phyloP scores from a whole-genome alignment of 2,329 filamentous ascomycete species.

The Apiospora phragmitis region DNA sequence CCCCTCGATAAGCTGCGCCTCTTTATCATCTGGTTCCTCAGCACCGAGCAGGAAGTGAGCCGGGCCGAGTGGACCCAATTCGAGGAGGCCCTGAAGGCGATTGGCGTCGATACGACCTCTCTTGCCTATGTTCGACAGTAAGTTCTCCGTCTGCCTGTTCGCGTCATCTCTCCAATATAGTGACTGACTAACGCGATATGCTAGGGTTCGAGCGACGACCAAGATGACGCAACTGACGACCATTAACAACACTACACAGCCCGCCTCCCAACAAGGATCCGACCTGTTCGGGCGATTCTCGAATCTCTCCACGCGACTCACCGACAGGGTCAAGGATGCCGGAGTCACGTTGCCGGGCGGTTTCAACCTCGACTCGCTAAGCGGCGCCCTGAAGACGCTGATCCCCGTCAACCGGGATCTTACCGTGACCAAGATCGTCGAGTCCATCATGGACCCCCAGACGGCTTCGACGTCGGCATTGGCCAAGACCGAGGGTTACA shows the following conservation, averaged over 20 bases:
- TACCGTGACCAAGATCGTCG: slow-evolving; percentile 95
- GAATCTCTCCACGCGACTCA: slow-evolving; percentile 86
- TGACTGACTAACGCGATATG: neutral
- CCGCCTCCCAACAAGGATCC: slow-evolving; percentile 60
- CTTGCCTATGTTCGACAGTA: slow-evolving; percentile 86
- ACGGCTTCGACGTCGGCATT: slow-evolving; percentile 89
- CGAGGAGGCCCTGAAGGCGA: slow-evolving; percentile 76
- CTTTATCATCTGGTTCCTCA: slow-evolving; percentile 97
- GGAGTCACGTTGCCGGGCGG: slow-evolving; percentile 69
- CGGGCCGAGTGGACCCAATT: slow-evolving; percentile 83
- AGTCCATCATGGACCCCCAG: slow-evolving; percentile 95
- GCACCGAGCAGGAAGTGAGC: slow-evolving; percentile 84
- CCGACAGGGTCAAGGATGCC: slow-evolving; percentile 90
- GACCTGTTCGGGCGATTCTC: slow-evolving; percentile 94
- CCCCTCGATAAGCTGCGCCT: slow-evolving; percentile 87
- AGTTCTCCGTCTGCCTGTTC: slow-evolving; percentile 35
- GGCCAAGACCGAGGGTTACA: slow-evolving; percentile 92
- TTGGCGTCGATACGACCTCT: slow-evolving; percentile 74
- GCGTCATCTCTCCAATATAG: too few species aligned
- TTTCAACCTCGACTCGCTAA: slow-evolving; percentile 88
- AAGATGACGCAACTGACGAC: slow-evolving; percentile 98
- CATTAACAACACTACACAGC: slow-evolving; percentile 71
- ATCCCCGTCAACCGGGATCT: slow-evolving; percentile 94
- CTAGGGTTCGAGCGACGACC: slow-evolving; percentile 84
- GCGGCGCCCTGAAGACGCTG: slow-evolving; percentile 97